These are phyloP conservation scores for Penicillium sp. DNA, from an alignment of 2,329 filamentous ascomycete genomes.

Conservation along the genomic window DNA sequence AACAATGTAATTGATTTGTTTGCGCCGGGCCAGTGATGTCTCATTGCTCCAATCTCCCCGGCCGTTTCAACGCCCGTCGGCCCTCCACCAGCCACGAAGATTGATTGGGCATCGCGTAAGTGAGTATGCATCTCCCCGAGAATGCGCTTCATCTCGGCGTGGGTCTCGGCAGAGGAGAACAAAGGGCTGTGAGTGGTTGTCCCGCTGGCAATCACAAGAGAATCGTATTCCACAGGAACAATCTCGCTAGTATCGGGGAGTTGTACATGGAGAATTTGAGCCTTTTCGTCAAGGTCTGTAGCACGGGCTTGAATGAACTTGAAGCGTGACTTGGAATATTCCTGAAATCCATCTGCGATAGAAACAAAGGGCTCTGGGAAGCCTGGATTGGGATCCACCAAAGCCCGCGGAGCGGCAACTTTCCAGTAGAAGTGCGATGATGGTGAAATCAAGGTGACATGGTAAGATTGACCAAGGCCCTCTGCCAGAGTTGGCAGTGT, in stretches of 20 bases:
- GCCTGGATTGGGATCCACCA: neutral
- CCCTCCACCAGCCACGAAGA: neutral
- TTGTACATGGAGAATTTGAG: neutral
- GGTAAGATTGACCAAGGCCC: neutral
- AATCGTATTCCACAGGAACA: neutral
- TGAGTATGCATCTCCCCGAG: neutral
- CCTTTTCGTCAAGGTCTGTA: neutral
- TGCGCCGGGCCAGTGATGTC: neutral
- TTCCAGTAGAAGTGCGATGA: neutral
- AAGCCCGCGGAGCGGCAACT: neutral
- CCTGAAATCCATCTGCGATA: neutral
- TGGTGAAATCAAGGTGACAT: neutral
- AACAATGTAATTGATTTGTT: neutral
- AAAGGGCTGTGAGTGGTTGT: neutral
- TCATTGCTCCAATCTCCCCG: neutral
- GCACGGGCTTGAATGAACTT: neutral
- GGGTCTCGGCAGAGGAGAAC: neutral
- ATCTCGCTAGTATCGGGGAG: neutral
- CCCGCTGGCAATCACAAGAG: neutral
- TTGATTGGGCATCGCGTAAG: neutral
- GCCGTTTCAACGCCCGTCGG: neutral
- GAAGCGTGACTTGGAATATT: neutral
- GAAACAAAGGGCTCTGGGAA: neutral
- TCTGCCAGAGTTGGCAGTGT: neutral
- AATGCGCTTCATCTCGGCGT: neutral